These are phyloP conservation scores for Penicillium psychrofluorescens DNA, from an alignment of 495 filamentous ascomycete species.

Conservation along the genomic window DNA sequence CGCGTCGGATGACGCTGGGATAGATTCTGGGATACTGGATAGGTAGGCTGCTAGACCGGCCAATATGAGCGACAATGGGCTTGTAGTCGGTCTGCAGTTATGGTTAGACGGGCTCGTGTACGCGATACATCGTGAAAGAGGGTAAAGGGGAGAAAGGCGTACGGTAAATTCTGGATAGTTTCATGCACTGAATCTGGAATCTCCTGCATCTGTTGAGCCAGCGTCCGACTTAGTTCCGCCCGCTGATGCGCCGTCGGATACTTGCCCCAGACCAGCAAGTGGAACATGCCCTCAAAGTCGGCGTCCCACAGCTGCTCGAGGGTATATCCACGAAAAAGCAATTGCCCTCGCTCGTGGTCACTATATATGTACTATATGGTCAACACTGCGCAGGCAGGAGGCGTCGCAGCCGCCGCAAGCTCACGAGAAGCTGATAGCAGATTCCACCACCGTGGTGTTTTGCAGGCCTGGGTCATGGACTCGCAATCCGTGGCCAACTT, in stretches of 20 bases:
- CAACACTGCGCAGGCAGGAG: no score
- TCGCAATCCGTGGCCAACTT: slow-evolving; percentile 30
- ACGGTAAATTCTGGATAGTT: slow-evolving; percentile 23
- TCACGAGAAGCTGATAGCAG: slow-evolving; percentile 46
- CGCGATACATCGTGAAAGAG: no score
- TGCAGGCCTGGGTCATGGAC: slow-evolving; percentile 48
- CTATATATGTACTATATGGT: slow-evolving; percentile 3
- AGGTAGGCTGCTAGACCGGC: slow-evolving; percentile 28
- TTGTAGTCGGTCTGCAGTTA: slow-evolving; percentile 10
- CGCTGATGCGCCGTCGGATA: slow-evolving; percentile 18
- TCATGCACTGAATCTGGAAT: slow-evolving; percentile 19
- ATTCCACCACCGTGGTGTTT: slow-evolving; percentile 46
- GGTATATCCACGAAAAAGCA: slow-evolving; percentile 26
- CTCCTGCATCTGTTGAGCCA: slow-evolving; percentile 19
- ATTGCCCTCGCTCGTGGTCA: slow-evolving; percentile 19
- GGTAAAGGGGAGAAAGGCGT: background rate
- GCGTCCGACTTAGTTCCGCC: slow-evolving; percentile 10
- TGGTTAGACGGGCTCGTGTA: no score
- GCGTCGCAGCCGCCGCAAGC: slow-evolving; percentile 3
- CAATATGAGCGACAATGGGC: slow-evolving; percentile 24
- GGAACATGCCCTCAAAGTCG: slow-evolving; percentile 32
- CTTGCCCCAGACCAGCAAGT: slow-evolving; percentile 27
- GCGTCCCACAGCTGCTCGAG: slow-evolving; percentile 26
- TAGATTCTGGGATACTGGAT: slow-evolving; percentile 14
- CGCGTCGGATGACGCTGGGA: slow-evolving; percentile 12